phyloP scores from a whole-genome alignment of 257 asterid species.

The Nicotiana tabacum region DNA sequence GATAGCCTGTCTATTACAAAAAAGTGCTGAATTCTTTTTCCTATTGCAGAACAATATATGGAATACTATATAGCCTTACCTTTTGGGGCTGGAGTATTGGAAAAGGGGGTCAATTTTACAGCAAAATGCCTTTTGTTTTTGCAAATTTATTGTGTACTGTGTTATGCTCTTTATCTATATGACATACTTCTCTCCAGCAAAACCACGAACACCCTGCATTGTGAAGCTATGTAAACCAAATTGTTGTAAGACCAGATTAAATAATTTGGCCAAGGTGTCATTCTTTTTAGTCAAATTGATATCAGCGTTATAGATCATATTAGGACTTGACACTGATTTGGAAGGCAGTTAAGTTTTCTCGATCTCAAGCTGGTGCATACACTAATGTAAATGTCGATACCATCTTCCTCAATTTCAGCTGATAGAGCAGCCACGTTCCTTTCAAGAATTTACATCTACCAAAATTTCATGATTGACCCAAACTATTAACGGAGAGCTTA shows the following conservation, averaged over 20 bases:
- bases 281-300: not conserved
- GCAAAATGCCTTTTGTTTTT: not conserved
- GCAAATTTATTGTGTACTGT: not conserved
- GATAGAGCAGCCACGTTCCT: no score
- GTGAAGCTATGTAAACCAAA: not conserved
- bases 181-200: not conserved
- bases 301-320: not conserved
- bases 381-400: not conserved
- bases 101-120: not conserved
- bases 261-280: not conserved
- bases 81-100: not conserved
- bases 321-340: not conserved
- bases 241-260: not conserved
- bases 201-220: not conserved
- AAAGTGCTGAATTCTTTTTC: not conserved
- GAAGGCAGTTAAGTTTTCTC: not conserved
- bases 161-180: not conserved
- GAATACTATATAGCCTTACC: not conserved
- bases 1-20: not conserved
- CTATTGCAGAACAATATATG: not conserved
- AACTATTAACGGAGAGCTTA: no score
- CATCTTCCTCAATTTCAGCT: no score
- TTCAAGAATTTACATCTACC: no score
- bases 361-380: not conserved
- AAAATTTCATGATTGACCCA: no score